phyloP scores from a whole-genome alignment of 495 filamentous ascomycete species.

The Hyphodiscus hymeniophilus region DNA sequence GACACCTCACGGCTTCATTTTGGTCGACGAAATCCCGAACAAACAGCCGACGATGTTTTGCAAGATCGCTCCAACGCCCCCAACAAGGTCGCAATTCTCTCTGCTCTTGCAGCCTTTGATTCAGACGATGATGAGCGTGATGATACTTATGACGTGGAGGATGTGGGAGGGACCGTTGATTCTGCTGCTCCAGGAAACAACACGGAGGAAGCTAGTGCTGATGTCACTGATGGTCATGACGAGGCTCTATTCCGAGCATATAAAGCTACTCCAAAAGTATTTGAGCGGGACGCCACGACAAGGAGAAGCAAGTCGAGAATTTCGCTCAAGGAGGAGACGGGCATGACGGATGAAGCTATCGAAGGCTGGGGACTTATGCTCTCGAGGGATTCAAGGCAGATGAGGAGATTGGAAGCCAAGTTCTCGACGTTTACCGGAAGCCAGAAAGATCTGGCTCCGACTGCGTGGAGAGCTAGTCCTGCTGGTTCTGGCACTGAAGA shows the following conservation, averaged over 20 bases:
- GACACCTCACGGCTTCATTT: conserved; percentile 58
- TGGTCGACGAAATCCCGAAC: conserved; percentile 56
- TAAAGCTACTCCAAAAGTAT: conserved; percentile 50
- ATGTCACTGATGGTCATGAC: conserved; percentile 30
- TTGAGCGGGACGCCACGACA: conserved; percentile 60
- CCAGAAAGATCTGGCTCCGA: conserved; percentile 53
- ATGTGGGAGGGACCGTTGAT: conserved; percentile 77
- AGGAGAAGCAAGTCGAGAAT: conserved; percentile 52
- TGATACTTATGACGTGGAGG: conserved; percentile 88
- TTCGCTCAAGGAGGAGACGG: conserved; percentile 65
- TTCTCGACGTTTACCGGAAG: conserved; percentile 51
- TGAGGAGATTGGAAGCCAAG: conserved; percentile 56
- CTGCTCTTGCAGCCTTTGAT: conserved; percentile 86
- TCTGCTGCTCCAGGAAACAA: conserved; percentile 33
- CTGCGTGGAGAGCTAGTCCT: conserved; percentile 48
- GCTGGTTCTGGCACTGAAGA: conserved; percentile 39
- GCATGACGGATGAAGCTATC: conserved; percentile 88
- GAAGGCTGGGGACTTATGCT: conserved; percentile 94
- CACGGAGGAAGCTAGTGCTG: conserved; percentile 28
- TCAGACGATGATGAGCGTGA: conserved; percentile 94
- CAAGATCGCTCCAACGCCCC: conserved; percentile 42
- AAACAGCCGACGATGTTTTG: conserved; percentile 55
- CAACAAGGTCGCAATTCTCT: conserved; percentile 81
- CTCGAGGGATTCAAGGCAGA: conserved; percentile 54
- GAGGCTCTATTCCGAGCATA: conserved; percentile 61